These are phyloP conservation scores for Saccharomyces hybrid DNA, from an alignment of 1,139 yeast species.

Conservation along the genomic window DNA sequence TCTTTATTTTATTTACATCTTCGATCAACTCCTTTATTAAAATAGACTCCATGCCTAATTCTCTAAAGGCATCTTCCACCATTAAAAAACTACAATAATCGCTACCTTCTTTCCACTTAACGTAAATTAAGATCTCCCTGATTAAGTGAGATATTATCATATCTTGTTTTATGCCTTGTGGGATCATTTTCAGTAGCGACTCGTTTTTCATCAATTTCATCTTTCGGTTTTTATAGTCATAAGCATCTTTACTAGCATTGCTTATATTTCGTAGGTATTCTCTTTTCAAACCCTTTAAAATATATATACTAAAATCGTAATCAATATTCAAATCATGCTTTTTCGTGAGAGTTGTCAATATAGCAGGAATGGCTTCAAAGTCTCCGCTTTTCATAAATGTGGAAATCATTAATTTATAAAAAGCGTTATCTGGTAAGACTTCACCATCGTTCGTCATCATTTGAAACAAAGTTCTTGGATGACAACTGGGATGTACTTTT, in stretches of 20 bases:
- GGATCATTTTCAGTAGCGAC: background rate
- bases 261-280: slow-evolving; percentile 11
- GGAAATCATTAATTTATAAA: slow-evolving; percentile 16
- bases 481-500: background rate
- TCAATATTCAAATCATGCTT: slow-evolving; percentile 14
- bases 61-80: slow-evolving; percentile 9
- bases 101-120: slow-evolving; percentile 9
- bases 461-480: slow-evolving; percentile 14
- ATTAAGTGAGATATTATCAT: background rate
- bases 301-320: slow-evolving; percentile 8
- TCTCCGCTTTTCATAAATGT: slow-evolving; percentile 20
- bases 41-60: slow-evolving; percentile 2
- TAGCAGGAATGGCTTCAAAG: slow-evolving; percentile 21
- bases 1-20: background rate
- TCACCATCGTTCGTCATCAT: slow-evolving; percentile 22
- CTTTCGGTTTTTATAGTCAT: background rate
- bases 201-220: background rate
- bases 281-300: slow-evolving; percentile 18
- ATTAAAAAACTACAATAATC: slow-evolving; percentile 10
- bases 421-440: slow-evolving; percentile 15
- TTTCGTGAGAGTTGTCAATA: slow-evolving; percentile 15
- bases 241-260: background rate
- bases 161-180: background rate
- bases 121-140: slow-evolving; percentile 8
- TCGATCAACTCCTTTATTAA: background rate